Evolutionary conservation across 768 basidiomycete species (phyloP).

Genomic region (Pisolithus orientalis): DNA sequence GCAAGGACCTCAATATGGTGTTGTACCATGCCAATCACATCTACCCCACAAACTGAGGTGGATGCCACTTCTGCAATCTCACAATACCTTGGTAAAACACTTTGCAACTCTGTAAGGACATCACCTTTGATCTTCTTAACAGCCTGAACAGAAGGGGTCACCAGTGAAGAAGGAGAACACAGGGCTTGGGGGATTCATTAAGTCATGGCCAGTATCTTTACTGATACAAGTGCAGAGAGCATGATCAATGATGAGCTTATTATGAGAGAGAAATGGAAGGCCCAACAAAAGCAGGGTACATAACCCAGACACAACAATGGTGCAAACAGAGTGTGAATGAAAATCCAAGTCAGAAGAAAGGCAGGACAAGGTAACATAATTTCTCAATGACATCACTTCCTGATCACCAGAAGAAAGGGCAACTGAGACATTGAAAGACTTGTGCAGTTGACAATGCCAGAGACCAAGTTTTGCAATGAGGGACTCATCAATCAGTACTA

Average conservation of each 20-base stretch:
- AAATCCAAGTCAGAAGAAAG: constrained; percentile 4
- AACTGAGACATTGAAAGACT: too few relatives aligned
- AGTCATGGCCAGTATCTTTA: too few relatives aligned
- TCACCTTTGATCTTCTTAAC: background rate
- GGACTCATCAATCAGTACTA: too few relatives aligned
- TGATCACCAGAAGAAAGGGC: background rate
- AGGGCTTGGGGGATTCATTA: too few relatives aligned
- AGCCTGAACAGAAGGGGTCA: too few relatives aligned
- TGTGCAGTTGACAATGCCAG: background rate
- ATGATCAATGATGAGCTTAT: too few relatives aligned
- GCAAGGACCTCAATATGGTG: too few relatives aligned
- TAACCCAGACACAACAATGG: too few relatives aligned
- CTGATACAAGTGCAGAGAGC: too few relatives aligned
- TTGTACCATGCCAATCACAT: background rate
- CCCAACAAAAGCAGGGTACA: too few relatives aligned
- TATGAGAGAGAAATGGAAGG: too few relatives aligned
- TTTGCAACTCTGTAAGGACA: background rate
- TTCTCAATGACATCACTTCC: background rate
- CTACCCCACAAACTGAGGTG: background rate
- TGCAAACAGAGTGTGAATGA: background rate
- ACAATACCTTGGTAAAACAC: background rate
- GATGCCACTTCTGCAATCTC: background rate
- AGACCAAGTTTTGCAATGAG: constrained; percentile 12
- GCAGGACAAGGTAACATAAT: constrained; percentile 12
- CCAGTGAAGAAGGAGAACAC: too few relatives aligned